phyloP scores from a whole-genome alignment of 2,329 filamentous ascomycete genomes.

The Lachnellula subtilissima region DNA sequence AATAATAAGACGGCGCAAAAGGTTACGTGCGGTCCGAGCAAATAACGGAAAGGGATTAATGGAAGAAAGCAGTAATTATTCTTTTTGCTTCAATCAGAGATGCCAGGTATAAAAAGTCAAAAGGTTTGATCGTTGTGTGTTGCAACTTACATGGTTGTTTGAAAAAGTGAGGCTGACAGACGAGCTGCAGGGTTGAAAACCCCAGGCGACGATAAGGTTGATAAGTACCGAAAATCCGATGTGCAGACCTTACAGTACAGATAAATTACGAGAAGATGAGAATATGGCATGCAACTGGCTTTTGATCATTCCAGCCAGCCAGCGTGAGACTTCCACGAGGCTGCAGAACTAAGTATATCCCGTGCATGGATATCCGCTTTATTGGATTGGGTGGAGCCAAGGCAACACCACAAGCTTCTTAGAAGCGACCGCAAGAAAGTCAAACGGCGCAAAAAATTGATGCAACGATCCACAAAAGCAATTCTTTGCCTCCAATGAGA shows the following conservation, averaged over 20 bases:
- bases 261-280: neutral
- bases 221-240: neutral
- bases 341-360: neutral
- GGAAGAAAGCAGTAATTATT: constrained; percentile 8
- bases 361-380: neutral
- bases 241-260: too few relatives aligned
- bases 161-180: constrained; percentile 18
- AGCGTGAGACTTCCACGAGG: neutral
- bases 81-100: neutral
- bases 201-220: neutral
- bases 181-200: constrained; percentile 10
- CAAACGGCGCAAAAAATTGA: neutral
- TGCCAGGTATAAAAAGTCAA: neutral
- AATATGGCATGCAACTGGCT: neutral
- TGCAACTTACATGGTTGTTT: neutral
- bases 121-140: too few relatives aligned
- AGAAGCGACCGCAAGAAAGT: neutral
- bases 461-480: neutral
- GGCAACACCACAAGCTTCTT: too few relatives aligned
- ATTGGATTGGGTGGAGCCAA: neutral
- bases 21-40: constrained; percentile 7
- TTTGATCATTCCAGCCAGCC: neutral
- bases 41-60: neutral
- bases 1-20: constrained; percentile 3
- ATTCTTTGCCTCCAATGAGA: neutral